Evolutionary conservation across 2,329 filamentous ascomycete genomes (phyloP), one percentile per base, ranked within the genome.

Genomic region (Trichoderma citrinoviride): DNA sequence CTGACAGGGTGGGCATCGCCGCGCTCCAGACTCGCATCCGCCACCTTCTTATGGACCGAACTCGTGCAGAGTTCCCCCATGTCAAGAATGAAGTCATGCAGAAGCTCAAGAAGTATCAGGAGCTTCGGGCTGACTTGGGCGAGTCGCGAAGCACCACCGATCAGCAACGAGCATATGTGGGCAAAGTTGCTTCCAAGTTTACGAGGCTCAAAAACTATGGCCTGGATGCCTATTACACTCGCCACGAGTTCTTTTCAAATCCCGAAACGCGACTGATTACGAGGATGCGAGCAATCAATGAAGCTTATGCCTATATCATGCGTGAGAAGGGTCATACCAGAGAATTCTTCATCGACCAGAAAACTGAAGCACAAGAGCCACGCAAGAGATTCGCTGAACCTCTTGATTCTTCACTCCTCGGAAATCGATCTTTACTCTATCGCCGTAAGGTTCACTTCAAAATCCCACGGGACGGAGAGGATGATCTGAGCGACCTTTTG

Each of bases 41-140:
- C 0, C 67, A 72, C 0, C 74, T 84, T 0, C 72, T 83, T 0
- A 72, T 75, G 37, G 75, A 80, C 0, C 73, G 81, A 0, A 78
- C 80, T 7, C 79, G 77, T 21, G 64, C 67, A 44, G 74, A 78
- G 61, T 74, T 80, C 1, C 77, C 77, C 0, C 73, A 75, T 15
- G 75, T 80, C 1, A 71, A 72, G 1, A 44, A 44, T 0, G 77
- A 81, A 1, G 69, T 78, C 8, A 25, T 40, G 0, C n/a, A 49
- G 0, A 62, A 58, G 0, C 69, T 73, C 1, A 66, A 68, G 5
- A 52, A 60, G 0, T 66, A 67, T 7, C 49, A 68, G 0, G 25
- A 27, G 0, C 50, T 67, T 0, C 70, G 78, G 2, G 61, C 73
- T 0, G 66, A 19, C 0, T 71, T 81, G 69, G 78, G 79, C 0